A percentile compares a stretch with the other conserved stretches of the same genome.
phyloP scores from a whole-genome alignment of 805 yeast genomes.

The baker's yeast (Saccharomyces cerevisiae) region DNA sequence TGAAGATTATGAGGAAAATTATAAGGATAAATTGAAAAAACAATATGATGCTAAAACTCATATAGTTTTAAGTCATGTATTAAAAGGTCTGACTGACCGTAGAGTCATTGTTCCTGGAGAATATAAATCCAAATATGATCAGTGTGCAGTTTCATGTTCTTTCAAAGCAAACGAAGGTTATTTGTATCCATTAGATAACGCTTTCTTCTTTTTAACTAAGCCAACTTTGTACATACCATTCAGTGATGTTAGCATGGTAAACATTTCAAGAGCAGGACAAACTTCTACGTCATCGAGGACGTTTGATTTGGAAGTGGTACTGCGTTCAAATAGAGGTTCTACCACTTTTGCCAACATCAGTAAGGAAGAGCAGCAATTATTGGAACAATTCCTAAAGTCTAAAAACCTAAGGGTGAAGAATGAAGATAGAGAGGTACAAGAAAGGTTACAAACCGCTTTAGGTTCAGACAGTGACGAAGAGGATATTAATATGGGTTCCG shows the following conservation, averaged over 20 bases:
- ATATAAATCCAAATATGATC: slow-evolving; percentile 64
- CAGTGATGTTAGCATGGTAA: slow-evolving; percentile 65
- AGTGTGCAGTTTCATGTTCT: slow-evolving; percentile 85
- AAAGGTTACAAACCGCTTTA: slow-evolving; percentile 67
- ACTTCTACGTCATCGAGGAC: slow-evolving; percentile 74
- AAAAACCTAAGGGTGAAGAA: slow-evolving; percentile 77
- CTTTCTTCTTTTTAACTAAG: slow-evolving; percentile 83
- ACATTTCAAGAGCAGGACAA: slow-evolving; percentile 83
- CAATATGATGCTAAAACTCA: slow-evolving; percentile 79
- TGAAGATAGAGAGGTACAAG: slow-evolving; percentile 83
- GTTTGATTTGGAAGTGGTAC: slow-evolving; percentile 76
- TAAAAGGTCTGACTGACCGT: slow-evolving; percentile 83
- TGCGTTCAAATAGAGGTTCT: slow-evolving; percentile 56
- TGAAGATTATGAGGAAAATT: slow-evolving; percentile 67
- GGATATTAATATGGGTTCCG: slow-evolving; percentile 45
- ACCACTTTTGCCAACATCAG: slow-evolving; percentile 84
- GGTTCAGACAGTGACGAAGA: slow-evolving; percentile 50
- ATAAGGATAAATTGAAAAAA: slow-evolving; percentile 64
- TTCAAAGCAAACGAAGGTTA: slow-evolving; percentile 93
- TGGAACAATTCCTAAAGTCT: slow-evolving; percentile 68
- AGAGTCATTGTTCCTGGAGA: slow-evolving; percentile 80
- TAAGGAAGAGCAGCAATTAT: slow-evolving; percentile 75
- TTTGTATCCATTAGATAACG: slow-evolving; percentile 84
- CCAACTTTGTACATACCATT: slow-evolving; percentile 89
- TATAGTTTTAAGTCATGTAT: slow-evolving; percentile 76